Evolutionary conservation across 257 asterid species (phyloP).

Genomic region (Buddleja alternifolia): DNA sequence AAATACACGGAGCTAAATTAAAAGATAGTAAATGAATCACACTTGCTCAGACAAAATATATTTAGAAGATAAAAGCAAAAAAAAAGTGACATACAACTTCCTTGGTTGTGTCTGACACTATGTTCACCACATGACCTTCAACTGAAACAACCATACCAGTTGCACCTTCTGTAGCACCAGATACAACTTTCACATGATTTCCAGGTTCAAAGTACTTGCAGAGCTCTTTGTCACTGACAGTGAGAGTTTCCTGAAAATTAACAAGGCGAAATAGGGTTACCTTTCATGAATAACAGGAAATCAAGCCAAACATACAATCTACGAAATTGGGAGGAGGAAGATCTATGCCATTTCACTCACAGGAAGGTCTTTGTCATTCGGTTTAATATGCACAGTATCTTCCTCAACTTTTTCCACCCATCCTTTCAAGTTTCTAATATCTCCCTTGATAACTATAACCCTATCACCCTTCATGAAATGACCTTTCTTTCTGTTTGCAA

Average conservation of each 20-base stretch:
- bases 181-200: slow-evolving; percentile 88
- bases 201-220: slow-evolving; percentile 97
- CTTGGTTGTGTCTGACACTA: slow-evolving; percentile 96
- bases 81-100: slow-evolving; percentile 64
- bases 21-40: slow-evolving; percentile 10
- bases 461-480: slow-evolving; percentile 96
- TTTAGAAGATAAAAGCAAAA: slow-evolving; percentile 2
- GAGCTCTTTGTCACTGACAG: slow-evolving; percentile 79
- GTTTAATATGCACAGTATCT: slow-evolving; percentile 89
- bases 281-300: slow-evolving; percentile 14
- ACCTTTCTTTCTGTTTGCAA: slow-evolving; percentile 89
- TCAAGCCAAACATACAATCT: neutral
- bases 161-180: slow-evolving; percentile 96
- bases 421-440: slow-evolving; percentile 86
- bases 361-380: slow-evolving; percentile 77
- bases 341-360: slow-evolving; percentile 38
- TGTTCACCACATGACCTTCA: slow-evolving; percentile 92
- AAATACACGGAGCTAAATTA: slow-evolving; percentile 79
- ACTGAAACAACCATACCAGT: slow-evolving; percentile 99
- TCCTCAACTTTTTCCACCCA: slow-evolving; percentile 97
- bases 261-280: slow-evolving; percentile 14
- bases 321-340: slow-evolving; percentile 8
- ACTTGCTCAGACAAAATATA: neutral
- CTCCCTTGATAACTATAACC: slow-evolving; percentile 91
- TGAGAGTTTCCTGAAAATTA: slow-evolving; percentile 71